Base-by-base conservation (phyloP, 2,329 filamentous ascomycete species). In the Apiospora rasikravindrae region DNA sequence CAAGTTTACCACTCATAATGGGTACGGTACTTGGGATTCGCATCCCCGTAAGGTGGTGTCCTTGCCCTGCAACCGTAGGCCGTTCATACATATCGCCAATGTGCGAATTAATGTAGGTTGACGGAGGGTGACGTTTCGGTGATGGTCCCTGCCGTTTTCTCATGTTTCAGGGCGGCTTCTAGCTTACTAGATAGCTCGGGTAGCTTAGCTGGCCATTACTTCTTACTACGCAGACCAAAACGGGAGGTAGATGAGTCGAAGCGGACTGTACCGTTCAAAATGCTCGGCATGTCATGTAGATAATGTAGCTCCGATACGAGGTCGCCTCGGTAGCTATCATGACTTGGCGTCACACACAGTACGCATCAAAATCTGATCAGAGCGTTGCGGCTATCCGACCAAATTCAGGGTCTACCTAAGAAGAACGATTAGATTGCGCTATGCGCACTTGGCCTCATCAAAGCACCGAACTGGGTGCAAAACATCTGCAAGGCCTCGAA, bases 141-240 rank as follows among this genome's bases (percentile, higher is more conserved):
- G 68, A 69, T 51, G 68, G 40, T 47, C 47, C 68, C n/a, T 47
- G 49, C 29, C 45, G 45, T 69, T 69, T 69, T 40, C 49, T 7
- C 47, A 69, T 69, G 68, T 69, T 69, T 69, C 68, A 69, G 68
- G 45, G 47, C 45, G 47, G 47, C 45, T 69, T 68, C 40, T 68
- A 33, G 29, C 22, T n/a, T 64, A 11, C 13, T 40, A 11, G 8
- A 33, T 64, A 24, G 33, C 33, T 6, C 8, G 33, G 33, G 33
- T 37, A 37, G 33, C 33, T 5, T 37, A 37, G 33, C 57, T 11
- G 19, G 33, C 57, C 22, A 40, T 64, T 64, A 37, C 33, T 64
- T 64, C 19, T 64, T 64, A 64, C 57, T 64, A 37, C 19, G 22
- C 45, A 49, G 22, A 19, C 7, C 45, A n/a, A 49, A n/a, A n/a